phyloP scores from a whole-genome alignment of 2,329 filamentous ascomycete species.

The Sclerotinia trifoliorum region DNA sequence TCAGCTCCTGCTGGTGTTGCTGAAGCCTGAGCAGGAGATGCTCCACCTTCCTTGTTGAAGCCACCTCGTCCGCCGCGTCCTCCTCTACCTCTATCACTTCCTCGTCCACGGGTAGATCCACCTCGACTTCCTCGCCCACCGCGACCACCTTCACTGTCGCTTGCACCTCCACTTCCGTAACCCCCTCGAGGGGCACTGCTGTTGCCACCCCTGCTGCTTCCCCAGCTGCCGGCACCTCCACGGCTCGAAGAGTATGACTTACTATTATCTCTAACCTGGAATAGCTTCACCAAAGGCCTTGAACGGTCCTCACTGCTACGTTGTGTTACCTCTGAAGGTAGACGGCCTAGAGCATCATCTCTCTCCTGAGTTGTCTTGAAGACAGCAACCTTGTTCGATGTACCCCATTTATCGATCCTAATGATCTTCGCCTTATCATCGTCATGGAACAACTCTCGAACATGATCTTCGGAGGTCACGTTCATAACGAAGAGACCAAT shows the following conservation, averaged over 20 bases:
- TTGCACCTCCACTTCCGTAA: conserved; percentile 82
- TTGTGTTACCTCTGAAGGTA: conserved; percentile 75
- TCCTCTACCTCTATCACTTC: conserved; percentile 56
- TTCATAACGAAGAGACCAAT: conserved; percentile 90
- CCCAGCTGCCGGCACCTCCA: conserved; percentile 66
- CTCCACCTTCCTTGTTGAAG: conserved; percentile 55
- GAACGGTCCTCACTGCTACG: conserved; percentile 67
- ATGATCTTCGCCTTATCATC: conserved; percentile 81
- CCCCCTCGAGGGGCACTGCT: conserved; percentile 59
- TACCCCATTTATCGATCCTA: conserved; percentile 75
- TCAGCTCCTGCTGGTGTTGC: conserved; percentile 46
- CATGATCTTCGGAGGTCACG: conserved; percentile 77
- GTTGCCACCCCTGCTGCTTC: conserved; percentile 62
- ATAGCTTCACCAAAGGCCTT: conserved; percentile 80
- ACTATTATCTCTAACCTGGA: conserved; percentile 62
- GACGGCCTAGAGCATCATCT: conserved; percentile 70
- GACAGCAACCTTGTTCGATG: conserved; percentile 79
- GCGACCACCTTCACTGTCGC: conserved; percentile 65
- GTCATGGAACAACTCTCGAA: conserved; percentile 75
- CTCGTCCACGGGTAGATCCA: conserved; percentile 53
- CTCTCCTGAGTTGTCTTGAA: conserved; percentile 80
- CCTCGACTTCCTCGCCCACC: conserved; percentile 57
- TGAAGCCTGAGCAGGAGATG: conserved; percentile 48
- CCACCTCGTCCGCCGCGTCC: conserved; percentile 56
- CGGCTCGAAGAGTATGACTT: conserved; percentile 55